Percentiles rank a stretch among this genome's conserved stretches.
Evolutionary conservation across 495 filamentous ascomycete genomes (phyloP).

Genomic region (Tetracladium setigerum): DNA sequence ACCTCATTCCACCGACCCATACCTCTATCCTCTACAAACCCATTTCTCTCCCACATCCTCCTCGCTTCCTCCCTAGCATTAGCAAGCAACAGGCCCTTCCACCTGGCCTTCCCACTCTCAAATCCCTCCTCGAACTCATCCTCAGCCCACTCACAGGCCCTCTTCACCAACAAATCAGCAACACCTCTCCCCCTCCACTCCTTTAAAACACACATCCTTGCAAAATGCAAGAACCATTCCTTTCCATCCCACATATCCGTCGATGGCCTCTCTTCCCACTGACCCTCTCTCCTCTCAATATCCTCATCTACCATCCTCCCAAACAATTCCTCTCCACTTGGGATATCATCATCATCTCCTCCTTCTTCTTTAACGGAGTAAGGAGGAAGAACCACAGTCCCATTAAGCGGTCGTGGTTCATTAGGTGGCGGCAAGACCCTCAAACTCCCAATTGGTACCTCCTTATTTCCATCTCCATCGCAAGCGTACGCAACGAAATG

Average conservation of each 20-base stretch:
- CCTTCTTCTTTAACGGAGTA: too few relatives aligned
- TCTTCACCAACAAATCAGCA: slow-evolving; percentile 52
- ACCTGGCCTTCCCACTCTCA: slow-evolving; percentile 31
- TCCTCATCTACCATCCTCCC: too few relatives aligned
- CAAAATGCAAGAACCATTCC: slow-evolving; percentile 70
- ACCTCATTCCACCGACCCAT: slow-evolving; percentile 77
- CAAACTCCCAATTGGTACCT: too few relatives aligned
- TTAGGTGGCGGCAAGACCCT: too few relatives aligned
- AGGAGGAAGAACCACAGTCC: too few relatives aligned
- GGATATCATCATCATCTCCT: too few relatives aligned
- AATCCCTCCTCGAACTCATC: slow-evolving; percentile 20
- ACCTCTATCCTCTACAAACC: slow-evolving; percentile 60
- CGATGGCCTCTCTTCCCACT: neutral
- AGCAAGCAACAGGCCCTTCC: slow-evolving; percentile 62
- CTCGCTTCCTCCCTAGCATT: slow-evolving; percentile 62
- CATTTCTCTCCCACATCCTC: slow-evolving; percentile 51
- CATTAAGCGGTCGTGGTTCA: too few relatives aligned
- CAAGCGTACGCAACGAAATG: slow-evolving; percentile 69
- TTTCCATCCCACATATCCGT: slow-evolving; percentile 41
- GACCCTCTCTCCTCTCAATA: too few relatives aligned
- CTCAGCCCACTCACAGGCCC: slow-evolving; percentile 43
- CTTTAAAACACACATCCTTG: slow-evolving; percentile 58
- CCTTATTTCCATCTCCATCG: slow-evolving; percentile 19
- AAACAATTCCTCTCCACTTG: too few relatives aligned
- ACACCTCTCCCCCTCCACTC: slow-evolving; percentile 55